These are phyloP conservation scores for Halenospora varia DNA, from an alignment of 495 filamentous ascomycete genomes.

Conservation along the genomic window DNA sequence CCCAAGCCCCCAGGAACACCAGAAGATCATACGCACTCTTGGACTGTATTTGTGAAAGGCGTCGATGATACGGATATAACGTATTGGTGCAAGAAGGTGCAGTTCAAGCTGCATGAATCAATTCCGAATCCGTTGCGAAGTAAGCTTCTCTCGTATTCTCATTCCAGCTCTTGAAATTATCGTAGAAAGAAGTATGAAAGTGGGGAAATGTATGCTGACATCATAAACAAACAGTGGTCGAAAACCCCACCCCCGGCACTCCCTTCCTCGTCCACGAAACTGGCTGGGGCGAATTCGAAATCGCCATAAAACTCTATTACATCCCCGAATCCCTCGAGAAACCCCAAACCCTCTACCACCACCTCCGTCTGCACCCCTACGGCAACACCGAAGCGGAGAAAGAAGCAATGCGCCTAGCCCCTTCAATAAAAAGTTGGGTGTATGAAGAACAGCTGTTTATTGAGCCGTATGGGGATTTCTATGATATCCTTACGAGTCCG, in stretches of 20 bases:
- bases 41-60: constrained; percentile 88
- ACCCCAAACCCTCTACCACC: constrained; percentile 85
- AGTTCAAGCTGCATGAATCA: constrained; percentile 96
- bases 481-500: constrained; percentile 62
- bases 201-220: constrained; percentile 1
- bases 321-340: constrained; percentile 81
- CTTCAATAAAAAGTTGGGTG: constrained; percentile 66
- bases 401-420: constrained; percentile 53
- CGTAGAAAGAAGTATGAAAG: background rate
- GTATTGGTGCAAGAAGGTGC: constrained; percentile 94
- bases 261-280: constrained; percentile 88
- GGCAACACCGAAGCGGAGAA: constrained; percentile 69
- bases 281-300: constrained; percentile 97
- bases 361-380: constrained; percentile 87
- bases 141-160: constrained; percentile 24
- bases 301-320: constrained; percentile 90
- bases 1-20: constrained; percentile 62
- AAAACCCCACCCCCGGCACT: constrained; percentile 58
- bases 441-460: constrained; percentile 96
- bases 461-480: constrained; percentile 88
- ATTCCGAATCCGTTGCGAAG: constrained; percentile 83
- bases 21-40: constrained; percentile 88
- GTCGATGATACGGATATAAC: constrained; percentile 82
- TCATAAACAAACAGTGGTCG: constrained; percentile 32
- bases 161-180: too few relatives aligned